Percentiles rank a stretch among this genome's conserved stretches.
Conservation (phyloP, 345 rosid species). For the Mallotus nudiflorus region DNA sequence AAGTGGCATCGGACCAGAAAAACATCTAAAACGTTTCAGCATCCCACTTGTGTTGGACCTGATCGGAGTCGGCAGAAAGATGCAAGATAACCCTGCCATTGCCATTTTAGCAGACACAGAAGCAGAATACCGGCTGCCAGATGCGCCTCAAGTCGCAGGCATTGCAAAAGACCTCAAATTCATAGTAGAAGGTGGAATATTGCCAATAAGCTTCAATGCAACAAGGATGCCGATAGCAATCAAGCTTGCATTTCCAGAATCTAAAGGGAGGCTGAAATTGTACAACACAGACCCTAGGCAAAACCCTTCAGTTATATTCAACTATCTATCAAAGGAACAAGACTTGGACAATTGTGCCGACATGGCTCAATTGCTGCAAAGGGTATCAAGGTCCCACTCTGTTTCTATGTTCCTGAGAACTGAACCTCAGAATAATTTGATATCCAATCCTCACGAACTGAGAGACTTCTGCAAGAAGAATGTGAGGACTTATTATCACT, state of each 20-base stretch:
- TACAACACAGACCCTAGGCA: conserved; percentile 51
- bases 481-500: conserved; percentile 65
- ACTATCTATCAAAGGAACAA: conserved; percentile 51
- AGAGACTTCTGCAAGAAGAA: conserved; percentile 56
- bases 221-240: conserved; percentile 55
- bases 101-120: conserved; percentile 41
- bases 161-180: conserved; percentile 49
- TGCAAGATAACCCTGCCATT: conserved; percentile 66
- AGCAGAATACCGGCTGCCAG: conserved; percentile 49
- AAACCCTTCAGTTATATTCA: conserved; percentile 68
- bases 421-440: conserved; percentile 28
- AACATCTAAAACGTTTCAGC: conserved; percentile 45
- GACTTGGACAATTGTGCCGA: conserved; percentile 54
- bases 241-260: conserved; percentile 65
- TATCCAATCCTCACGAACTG: conserved; percentile 35
- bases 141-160: conserved; percentile 68
- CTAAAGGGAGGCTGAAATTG: conserved; percentile 62
- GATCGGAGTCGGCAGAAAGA: conserved; percentile 48
- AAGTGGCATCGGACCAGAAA: conserved; percentile 65
- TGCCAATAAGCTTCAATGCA: conserved; percentile 45
- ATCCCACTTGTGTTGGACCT: conserved; percentile 44
- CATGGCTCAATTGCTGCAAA: conserved; percentile 55
- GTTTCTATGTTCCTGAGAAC: conserved; percentile 47
- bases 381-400: conserved; percentile 55
- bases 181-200: conserved; percentile 54